A percentile compares a stretch with the other conserved stretches of the same genome.
Conservation (phyloP, 257 asterid species). For the Leonotis leonurus region DNA sequence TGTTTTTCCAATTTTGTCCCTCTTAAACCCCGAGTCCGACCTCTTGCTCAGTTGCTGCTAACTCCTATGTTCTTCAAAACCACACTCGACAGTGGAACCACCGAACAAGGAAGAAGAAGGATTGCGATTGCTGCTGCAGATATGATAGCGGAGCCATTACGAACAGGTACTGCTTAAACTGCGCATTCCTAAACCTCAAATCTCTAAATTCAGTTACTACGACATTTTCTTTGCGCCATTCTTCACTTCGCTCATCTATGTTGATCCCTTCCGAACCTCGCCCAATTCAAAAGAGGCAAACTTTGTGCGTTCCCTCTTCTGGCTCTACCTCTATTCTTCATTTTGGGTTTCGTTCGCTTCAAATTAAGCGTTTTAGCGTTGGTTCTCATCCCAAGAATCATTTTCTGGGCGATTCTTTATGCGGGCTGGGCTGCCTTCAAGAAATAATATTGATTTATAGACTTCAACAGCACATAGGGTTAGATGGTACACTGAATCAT, state of each 20-base stretch:
- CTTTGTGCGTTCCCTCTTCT: background rate
- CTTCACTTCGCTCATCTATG: too few species aligned
- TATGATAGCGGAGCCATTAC: conserved; percentile 20
- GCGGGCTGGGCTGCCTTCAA: conserved; percentile 13
- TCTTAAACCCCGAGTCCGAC: too few species aligned
- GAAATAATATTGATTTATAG: background rate
- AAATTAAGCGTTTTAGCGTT: background rate
- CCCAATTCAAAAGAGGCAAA: background rate
- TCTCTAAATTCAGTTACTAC: too few species aligned
- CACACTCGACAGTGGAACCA: background rate
- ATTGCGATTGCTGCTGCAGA: conserved; percentile 18
- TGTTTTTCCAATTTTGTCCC: conserved; percentile 11
- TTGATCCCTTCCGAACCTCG: background rate
- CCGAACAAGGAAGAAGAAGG: conserved; percentile 1
- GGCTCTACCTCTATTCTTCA: conserved; percentile 5
- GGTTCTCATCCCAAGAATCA: background rate
- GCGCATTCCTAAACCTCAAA: conserved; percentile 27
- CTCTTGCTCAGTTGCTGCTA: too few species aligned
- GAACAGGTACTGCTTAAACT: conserved; percentile 28
- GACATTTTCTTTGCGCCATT: conserved; percentile 6
- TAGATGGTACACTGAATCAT: conserved; percentile 22
- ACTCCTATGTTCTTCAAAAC: too few species aligned
- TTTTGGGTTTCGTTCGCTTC: background rate
- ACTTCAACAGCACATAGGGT: background rate
- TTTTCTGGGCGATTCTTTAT: background rate